Evolutionary conservation across 257 asterid genomes (phyloP).

Genomic region (Solanum pinnatisectum): DNA sequence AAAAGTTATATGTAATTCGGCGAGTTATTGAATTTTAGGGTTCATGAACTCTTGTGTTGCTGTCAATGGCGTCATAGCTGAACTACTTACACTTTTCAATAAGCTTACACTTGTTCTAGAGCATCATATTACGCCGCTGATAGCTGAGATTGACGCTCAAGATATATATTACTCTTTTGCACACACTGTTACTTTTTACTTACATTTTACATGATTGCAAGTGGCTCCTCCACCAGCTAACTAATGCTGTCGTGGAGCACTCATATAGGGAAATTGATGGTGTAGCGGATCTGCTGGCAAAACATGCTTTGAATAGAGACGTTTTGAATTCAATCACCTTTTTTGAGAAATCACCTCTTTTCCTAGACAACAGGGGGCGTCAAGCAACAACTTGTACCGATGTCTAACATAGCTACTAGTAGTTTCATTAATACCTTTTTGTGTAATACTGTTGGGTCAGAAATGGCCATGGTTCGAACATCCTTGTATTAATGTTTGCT

Average conservation of each 20-base stretch:
- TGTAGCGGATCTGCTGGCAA: too few species aligned
- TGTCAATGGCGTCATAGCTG: too few species aligned
- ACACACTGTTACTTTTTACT: background rate
- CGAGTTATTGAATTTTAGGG: background rate
- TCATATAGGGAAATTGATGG: background rate
- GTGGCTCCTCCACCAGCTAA: background rate
- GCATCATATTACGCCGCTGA: background rate
- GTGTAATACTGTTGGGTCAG: background rate
- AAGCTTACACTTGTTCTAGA: background rate
- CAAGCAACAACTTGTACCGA: background rate
- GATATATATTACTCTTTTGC: background rate
- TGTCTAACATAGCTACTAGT: background rate
- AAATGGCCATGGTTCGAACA: background rate
- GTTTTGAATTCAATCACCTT: background rate
- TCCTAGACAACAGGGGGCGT: background rate
- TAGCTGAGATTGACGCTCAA: background rate
- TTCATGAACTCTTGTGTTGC: background rate
- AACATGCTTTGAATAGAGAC: background rate
- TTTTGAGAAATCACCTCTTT: background rate
- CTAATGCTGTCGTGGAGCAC: background rate
- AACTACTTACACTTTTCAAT: too few species aligned
- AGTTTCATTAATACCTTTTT: background rate
- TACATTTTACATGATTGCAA: background rate
- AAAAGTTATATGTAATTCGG: too few species aligned
- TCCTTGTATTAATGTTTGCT: too few species aligned